Evolutionary conservation across 108 stramenopile species (phyloP).

Genomic region (Conticribra weissflogii): DNA sequence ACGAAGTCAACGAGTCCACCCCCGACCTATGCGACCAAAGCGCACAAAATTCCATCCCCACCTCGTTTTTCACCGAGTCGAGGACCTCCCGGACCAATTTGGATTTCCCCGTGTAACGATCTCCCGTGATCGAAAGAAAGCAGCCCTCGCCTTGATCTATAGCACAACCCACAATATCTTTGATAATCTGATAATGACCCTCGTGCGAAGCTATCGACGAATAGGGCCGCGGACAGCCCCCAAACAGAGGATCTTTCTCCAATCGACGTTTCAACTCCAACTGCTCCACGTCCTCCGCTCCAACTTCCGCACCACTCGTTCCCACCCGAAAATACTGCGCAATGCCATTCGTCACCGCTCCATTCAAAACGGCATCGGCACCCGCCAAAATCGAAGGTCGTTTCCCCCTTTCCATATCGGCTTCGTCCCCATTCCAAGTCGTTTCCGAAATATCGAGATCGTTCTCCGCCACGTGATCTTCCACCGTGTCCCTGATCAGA

Average conservation of each 20-base stretch:
- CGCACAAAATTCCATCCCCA: slow-evolving; percentile 25
- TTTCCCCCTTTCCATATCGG: background rate
- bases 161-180: slow-evolving; percentile 17
- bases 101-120: slow-evolving; percentile 34
- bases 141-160: slow-evolving; percentile 28
- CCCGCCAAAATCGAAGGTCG: background rate
- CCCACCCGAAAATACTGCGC: background rate
- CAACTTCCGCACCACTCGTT: background rate
- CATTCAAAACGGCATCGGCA: background rate
- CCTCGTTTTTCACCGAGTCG: slow-evolving; percentile 18
- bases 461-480: slow-evolving; percentile 7
- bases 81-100: slow-evolving; percentile 25
- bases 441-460: background rate
- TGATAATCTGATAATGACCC: slow-evolving; percentile 15
- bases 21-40: slow-evolving; percentile 29
- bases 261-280: slow-evolving; percentile 8
- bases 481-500: slow-evolving; percentile 16
- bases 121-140: slow-evolving; percentile 30
- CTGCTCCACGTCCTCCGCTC: background rate
- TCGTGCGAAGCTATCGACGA: slow-evolving; percentile 33
- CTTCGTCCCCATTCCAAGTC: too few relatives aligned
- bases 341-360: background rate
- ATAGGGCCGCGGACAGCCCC: slow-evolving; percentile 19
- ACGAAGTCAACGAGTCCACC: slow-evolving; percentile 23
- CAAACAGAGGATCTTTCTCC: slow-evolving; percentile 29